Evolutionary conservation across 495 filamentous ascomycete genomes (phyloP).

Genomic region (Collariella sp.): DNA sequence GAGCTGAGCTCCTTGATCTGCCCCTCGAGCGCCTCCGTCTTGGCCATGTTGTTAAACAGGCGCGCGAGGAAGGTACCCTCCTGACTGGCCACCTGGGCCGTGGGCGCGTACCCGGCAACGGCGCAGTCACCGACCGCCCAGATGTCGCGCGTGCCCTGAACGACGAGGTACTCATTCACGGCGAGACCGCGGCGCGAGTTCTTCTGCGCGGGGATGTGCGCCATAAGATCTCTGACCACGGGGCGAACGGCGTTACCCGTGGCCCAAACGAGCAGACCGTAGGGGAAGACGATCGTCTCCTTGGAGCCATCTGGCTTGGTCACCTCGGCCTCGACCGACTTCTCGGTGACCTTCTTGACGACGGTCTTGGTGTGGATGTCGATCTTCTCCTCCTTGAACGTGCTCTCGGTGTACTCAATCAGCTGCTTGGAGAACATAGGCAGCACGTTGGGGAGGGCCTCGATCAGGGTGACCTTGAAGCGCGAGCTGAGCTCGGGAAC

Average conservation of each 20-base stretch:
- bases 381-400: slow-evolving; percentile 97
- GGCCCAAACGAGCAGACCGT: slow-evolving; percentile 95
- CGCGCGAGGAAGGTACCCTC: slow-evolving; percentile 93
- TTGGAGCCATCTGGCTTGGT: slow-evolving; percentile 82
- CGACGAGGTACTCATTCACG: slow-evolving; percentile 97
- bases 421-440: slow-evolving; percentile 99
- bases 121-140: slow-evolving; percentile 82
- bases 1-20: slow-evolving; percentile 55
- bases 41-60: slow-evolving; percentile 96
- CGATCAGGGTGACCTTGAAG: slow-evolving; percentile 94
- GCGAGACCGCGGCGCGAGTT: slow-evolving; percentile 89
- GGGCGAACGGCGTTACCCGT: slow-evolving; percentile 91
- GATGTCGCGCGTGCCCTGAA: slow-evolving; percentile 91
- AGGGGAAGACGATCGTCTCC: slow-evolving; percentile 72
- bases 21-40: slow-evolving; percentile 69
- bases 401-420: slow-evolving; percentile 98
- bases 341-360: slow-evolving; percentile 95
- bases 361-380: slow-evolving; percentile 95
- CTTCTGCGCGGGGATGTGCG: slow-evolving; percentile 85
- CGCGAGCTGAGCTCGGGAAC: slow-evolving; percentile 88
- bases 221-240: slow-evolving; percentile 83
- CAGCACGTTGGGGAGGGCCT: slow-evolving; percentile 95
- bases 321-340: slow-evolving; percentile 84
- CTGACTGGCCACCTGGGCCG: slow-evolving; percentile 91
- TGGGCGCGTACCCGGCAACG: slow-evolving; percentile 93